Percentiles rank a stretch among this genome's conserved stretches.
These are phyloP conservation scores for Cutaneotrichosporon sp. DNA, from an alignment of 1,284 basidiomycete species.

Conservation along the genomic window DNA sequence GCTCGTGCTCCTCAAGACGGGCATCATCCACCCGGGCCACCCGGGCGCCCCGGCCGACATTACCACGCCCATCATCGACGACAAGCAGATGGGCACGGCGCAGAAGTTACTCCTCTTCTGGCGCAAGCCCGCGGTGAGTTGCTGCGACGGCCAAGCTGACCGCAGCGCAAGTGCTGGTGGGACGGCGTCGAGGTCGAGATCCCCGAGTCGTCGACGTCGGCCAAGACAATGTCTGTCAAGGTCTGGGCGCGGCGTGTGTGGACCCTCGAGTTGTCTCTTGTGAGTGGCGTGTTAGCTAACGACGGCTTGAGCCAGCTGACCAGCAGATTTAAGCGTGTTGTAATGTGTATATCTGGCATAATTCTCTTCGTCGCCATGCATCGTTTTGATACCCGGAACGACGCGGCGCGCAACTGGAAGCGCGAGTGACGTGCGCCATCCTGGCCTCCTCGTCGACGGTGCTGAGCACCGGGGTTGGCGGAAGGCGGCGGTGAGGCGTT, in stretches of 20 bases:
- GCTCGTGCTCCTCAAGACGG: constrained; percentile 94
- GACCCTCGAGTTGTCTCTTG: constrained; percentile 94
- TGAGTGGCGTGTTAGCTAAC: constrained; percentile 60
- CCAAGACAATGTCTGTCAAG: constrained; percentile 66
- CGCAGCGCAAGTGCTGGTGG: constrained; percentile 98
- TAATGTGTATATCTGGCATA: constrained; percentile 13
- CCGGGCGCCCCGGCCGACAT: constrained; percentile 33
- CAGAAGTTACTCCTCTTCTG: constrained; percentile 98
- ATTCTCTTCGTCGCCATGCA: constrained; percentile 3
- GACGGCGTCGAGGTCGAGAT: constrained; percentile 92
- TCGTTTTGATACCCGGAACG: constrained; percentile 6
- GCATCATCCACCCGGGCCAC: constrained; percentile 70
- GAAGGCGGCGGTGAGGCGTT: too few species aligned
- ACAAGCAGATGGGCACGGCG: constrained; percentile 91
- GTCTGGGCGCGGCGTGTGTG: constrained; percentile 98
- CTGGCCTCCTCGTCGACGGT: too few species aligned
- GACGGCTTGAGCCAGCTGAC: constrained; percentile 8
- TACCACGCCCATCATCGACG: constrained; percentile 62
- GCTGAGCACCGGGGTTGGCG: too few species aligned
- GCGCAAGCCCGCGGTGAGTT: constrained; percentile 95
- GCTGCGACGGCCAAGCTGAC: background rate
- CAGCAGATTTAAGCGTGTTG: constrained; percentile 13
- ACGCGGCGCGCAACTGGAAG: too few species aligned
- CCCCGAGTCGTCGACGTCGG: constrained; percentile 52
- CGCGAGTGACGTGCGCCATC: too few species aligned